phyloP scores from a whole-genome alignment of 305 asterid genomes.

The Rubia peregrina region DNA sequence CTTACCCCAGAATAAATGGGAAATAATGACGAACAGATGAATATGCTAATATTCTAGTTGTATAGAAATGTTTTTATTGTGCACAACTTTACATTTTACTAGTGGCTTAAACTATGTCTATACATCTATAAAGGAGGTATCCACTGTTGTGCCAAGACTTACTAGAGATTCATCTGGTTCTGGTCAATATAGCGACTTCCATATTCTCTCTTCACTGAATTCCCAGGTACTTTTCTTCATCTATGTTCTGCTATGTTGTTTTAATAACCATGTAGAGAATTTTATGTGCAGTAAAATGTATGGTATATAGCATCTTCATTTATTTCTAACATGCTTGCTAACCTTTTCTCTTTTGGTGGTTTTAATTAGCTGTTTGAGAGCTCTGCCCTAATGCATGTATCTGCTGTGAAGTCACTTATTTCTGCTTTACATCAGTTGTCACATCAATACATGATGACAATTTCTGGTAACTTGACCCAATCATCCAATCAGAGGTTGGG shows the following conservation, averaged over 20 bases:
- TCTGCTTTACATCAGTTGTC: slow-evolving; percentile 89
- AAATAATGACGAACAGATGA: neutral
- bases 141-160: slow-evolving; percentile 70
- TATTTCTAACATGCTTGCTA: slow-evolving; percentile 1
- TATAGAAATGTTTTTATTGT: neutral
- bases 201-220: slow-evolving; percentile 81
- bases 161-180: slow-evolving; percentile 91
- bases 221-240: slow-evolving; percentile 53
- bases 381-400: slow-evolving; percentile 82
- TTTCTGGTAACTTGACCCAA: slow-evolving; percentile 59
- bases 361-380: slow-evolving; percentile 78
- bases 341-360: neutral
- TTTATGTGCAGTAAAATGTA: neutral
- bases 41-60: neutral
- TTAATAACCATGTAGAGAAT: slow-evolving; percentile 1
- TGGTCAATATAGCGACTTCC: slow-evolving; percentile 93
- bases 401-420: slow-evolving; percentile 89
- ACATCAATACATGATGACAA: slow-evolving; percentile 63
- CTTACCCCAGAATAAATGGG: neutral
- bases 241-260: neutral
- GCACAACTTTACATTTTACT: neutral
- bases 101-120: neutral
- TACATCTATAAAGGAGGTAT: slow-evolving; percentile 59
- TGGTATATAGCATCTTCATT: neutral
- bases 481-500: slow-evolving; percentile 77